These are phyloP conservation scores for Termitomyces sp. DNA, from an alignment of 768 basidiomycete species.

Conservation along the genomic window DNA sequence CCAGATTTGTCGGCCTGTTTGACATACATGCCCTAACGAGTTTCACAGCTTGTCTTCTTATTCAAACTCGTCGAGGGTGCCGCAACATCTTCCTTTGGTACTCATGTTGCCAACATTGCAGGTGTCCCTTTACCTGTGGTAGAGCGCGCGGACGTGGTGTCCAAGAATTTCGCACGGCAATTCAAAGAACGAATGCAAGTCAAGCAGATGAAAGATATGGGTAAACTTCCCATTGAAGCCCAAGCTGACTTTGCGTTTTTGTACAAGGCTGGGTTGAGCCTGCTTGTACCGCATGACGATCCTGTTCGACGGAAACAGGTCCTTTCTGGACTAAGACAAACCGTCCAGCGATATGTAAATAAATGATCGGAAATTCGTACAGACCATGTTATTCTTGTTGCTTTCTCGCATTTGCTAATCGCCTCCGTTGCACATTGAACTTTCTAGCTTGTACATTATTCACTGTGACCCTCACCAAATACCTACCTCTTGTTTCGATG, in stretches of 20 bases:
- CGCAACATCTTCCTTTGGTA: constrained; percentile 87
- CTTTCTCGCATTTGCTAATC: background rate
- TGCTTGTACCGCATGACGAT: constrained; percentile 46
- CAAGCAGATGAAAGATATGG: constrained; percentile 47
- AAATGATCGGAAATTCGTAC: constrained; percentile 1
- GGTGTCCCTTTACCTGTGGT: constrained; percentile 87
- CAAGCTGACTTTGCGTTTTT: constrained; percentile 92
- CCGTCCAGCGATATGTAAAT: constrained; percentile 17
- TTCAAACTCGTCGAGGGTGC: constrained; percentile 90
- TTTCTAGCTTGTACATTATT: background rate
- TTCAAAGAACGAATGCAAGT: constrained; percentile 78
- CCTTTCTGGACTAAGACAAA: constrained; percentile 45
- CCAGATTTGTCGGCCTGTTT: background rate
- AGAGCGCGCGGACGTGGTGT: constrained; percentile 81
- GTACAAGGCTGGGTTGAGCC: constrained; percentile 52
- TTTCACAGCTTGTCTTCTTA: constrained; percentile 75
- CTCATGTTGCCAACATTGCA: constrained; percentile 92
- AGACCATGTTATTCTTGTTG: constrained; percentile 3
- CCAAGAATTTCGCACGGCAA: constrained; percentile 78
- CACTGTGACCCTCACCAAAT: background rate
- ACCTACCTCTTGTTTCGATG: background rate
- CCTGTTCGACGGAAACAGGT: constrained; percentile 46
- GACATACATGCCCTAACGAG: background rate
- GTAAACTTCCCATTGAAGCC: constrained; percentile 65
- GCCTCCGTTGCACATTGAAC: background rate